These are phyloP conservation scores for Medakamo hakoo DNA, from an alignment of 139 green algal genomes.

Conservation along the genomic window DNA sequence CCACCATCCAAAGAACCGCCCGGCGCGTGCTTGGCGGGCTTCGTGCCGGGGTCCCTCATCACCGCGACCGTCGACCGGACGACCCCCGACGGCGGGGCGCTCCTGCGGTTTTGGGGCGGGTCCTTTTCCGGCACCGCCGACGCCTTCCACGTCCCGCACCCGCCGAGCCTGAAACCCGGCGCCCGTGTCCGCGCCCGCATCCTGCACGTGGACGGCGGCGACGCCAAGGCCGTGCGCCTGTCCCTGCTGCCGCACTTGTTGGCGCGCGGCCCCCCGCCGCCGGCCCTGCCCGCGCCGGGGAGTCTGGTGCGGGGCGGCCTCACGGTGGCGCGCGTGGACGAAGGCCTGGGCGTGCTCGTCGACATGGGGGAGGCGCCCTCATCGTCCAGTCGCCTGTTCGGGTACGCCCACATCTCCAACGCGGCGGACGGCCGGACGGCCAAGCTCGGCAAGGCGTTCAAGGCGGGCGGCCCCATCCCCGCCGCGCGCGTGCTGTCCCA, in stretches of 20 bases:
- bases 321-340: slow-evolving; percentile 47
- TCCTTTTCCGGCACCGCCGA: not conserved
- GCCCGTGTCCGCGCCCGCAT: slow-evolving; percentile 35
- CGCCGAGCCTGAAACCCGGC: not conserved
- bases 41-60: not conserved
- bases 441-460: slow-evolving; percentile 38
- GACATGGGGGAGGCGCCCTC: slow-evolving; percentile 24
- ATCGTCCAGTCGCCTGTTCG: slow-evolving; percentile 1
- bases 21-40: not conserved
- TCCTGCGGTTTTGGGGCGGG: not conserved
- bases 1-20: not conserved
- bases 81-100: not conserved
- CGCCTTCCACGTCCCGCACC: not conserved
- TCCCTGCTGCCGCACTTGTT: slow-evolving; percentile 63
- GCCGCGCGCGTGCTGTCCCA: slow-evolving; percentile 64
- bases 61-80: not conserved
- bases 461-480: slow-evolving; percentile 29
- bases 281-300: not conserved
- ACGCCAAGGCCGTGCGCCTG: slow-evolving; percentile 54
- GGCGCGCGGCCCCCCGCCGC: slow-evolving; percentile 11
- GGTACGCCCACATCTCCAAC: slow-evolving; percentile 67
- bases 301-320: slow-evolving; percentile 34
- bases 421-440: slow-evolving; percentile 46
- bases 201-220: slow-evolving; percentile 63
- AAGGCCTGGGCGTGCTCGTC: slow-evolving; percentile 48